These are phyloP conservation scores for Trichoderma oligosporum DNA, from an alignment of 2,329 filamentous ascomycete species.

Conservation along the genomic window DNA sequence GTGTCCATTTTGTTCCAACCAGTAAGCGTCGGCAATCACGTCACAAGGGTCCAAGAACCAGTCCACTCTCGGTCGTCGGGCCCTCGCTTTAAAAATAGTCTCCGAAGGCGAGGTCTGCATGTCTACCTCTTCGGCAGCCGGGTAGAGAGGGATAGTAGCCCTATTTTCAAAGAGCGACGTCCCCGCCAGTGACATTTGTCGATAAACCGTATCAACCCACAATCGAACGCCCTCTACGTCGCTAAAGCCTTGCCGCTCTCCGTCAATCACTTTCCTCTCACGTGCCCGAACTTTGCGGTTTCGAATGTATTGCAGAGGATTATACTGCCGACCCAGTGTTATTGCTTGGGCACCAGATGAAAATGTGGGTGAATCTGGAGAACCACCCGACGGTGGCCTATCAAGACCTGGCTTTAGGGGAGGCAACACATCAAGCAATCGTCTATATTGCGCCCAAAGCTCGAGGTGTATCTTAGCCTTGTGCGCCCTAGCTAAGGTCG, in stretches of 20 bases:
- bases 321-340: slow-evolving; percentile 68
- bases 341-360: slow-evolving; percentile 27
- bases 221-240: slow-evolving; percentile 66
- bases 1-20: slow-evolving; percentile 79
- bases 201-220: slow-evolving; percentile 70
- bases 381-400: slow-evolving; percentile 40
- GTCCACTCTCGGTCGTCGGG: slow-evolving; percentile 71
- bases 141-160: slow-evolving; percentile 43
- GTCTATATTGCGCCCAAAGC: slow-evolving; percentile 77
- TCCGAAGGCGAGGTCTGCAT: slow-evolving; percentile 41
- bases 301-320: slow-evolving; percentile 87
- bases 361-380: slow-evolving; percentile 39
- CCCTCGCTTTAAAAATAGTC: slow-evolving; percentile 49
- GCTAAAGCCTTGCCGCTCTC: slow-evolving; percentile 71
- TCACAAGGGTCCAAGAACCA: slow-evolving; percentile 84
- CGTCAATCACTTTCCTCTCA: slow-evolving; percentile 70
- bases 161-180: slow-evolving; percentile 26
- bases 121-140: slow-evolving; percentile 43
- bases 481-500: slow-evolving; percentile 76
- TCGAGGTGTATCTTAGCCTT: slow-evolving; percentile 84
- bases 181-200: slow-evolving; percentile 29
- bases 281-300: slow-evolving; percentile 82
- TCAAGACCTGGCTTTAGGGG: slow-evolving; percentile 55
- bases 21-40: slow-evolving; percentile 83
- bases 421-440: slow-evolving; percentile 73